These are phyloP conservation scores for Melampsora occidentalis DNA, from an alignment of 1,284 basidiomycete genomes.

Conservation along the genomic window DNA sequence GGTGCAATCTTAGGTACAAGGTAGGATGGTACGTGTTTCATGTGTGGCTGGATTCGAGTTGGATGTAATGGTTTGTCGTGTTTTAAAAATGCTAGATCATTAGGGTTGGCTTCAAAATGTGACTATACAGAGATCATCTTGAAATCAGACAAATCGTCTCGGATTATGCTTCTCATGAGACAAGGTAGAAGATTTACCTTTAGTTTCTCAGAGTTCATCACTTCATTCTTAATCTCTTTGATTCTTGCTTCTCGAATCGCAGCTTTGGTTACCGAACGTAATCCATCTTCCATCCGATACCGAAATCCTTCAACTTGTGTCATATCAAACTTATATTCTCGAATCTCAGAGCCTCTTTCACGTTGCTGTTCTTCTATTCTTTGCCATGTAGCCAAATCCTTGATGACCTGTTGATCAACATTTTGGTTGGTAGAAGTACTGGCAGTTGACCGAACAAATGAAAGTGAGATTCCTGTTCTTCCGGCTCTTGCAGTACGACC, in stretches of 20 bases:
- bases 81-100: conserved; percentile 84
- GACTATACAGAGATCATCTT: conserved; percentile 61
- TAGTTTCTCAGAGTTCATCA: conserved; percentile 90
- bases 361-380: conserved; percentile 71
- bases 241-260: conserved; percentile 86
- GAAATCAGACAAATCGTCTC: not conserved
- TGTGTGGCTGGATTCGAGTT: conserved; percentile 78
- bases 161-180: not conserved
- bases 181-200: conserved; percentile 64
- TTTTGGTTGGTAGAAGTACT: conserved; percentile 66
- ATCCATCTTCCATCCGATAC: conserved; percentile 95
- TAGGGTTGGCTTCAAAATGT: conserved; percentile 95
- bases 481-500: conserved; percentile 95
- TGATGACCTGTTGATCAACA: conserved; percentile 60
- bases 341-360: conserved; percentile 71
- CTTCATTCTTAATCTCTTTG: conserved; percentile 90
- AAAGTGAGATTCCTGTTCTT: conserved; percentile 84
- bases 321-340: conserved; percentile 91
- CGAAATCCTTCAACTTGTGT: conserved; percentile 95
- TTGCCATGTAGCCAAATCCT: conserved; percentile 66
- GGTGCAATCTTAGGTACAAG: conserved; percentile 76
- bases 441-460: conserved; percentile 74
- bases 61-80: conserved; percentile 93
- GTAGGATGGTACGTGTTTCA: conserved; percentile 95
- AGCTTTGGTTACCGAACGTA: conserved; percentile 80